These are phyloP conservation scores for Phaffia tasmanica DNA, from an alignment of 768 basidiomycete species.

Conservation along the genomic window DNA sequence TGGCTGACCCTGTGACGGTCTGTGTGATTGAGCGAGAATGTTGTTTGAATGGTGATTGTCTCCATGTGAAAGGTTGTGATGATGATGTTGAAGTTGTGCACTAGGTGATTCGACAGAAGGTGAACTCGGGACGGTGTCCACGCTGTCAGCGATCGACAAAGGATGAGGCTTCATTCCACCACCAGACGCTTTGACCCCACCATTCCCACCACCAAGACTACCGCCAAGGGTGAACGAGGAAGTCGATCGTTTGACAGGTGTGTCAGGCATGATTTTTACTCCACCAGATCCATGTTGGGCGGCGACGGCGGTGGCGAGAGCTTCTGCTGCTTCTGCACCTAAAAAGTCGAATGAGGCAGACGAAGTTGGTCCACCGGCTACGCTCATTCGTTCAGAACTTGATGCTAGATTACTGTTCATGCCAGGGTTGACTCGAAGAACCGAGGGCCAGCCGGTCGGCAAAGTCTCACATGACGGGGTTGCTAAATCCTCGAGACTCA, in stretches of 20 bases:
- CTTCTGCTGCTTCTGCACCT: constrained; percentile 25
- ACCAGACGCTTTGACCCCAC: neutral
- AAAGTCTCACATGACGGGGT: constrained; percentile 14
- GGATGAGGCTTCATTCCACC: constrained; percentile 17
- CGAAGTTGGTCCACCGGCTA: neutral
- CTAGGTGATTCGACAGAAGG: constrained; percentile 5
- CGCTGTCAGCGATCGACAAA: constrained; percentile 13
- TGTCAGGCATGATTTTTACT: constrained; percentile 33
- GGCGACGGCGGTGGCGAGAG: constrained; percentile 20
- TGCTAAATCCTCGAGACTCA: constrained; percentile 13
- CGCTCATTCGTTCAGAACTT: neutral
- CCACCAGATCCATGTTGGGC: constrained; percentile 16
- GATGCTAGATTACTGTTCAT: too few species aligned
- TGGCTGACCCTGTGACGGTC: constrained; percentile 18
- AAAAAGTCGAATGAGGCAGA: constrained; percentile 23
- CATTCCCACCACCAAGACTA: neutral
- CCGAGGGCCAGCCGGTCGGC: constrained; percentile 12
- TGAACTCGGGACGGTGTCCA: constrained; percentile 10
- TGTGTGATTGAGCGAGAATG: constrained; percentile 22
- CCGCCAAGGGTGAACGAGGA: constrained; percentile 21
- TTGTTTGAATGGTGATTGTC: constrained; percentile 9
- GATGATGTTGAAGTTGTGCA: constrained; percentile 4
- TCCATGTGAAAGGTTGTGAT: neutral
- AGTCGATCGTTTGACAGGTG: constrained; percentile 31
- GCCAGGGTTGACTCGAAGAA: neutral